Evolutionary conservation across 768 basidiomycete species (phyloP).

Genomic region (Kondoa malvinella): DNA sequence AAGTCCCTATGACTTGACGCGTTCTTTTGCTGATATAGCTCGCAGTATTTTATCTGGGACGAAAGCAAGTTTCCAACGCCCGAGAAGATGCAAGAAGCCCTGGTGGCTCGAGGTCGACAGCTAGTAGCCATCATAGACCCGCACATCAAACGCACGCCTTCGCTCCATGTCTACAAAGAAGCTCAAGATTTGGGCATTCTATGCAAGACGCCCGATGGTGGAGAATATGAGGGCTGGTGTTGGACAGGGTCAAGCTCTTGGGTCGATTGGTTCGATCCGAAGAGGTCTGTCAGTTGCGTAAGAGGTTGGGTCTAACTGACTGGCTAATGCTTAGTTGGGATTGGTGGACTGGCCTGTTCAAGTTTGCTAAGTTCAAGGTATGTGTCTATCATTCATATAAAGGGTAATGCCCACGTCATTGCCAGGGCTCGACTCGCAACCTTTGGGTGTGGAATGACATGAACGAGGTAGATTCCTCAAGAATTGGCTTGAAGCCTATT

Average conservation of each 20-base stretch:
- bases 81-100: conserved; percentile 75
- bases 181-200: conserved; percentile 68
- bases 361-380: conserved; percentile 39
- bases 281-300: conserved; percentile 29
- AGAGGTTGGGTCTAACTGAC: neutral
- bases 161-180: conserved; percentile 68
- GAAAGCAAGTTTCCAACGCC: conserved; percentile 82
- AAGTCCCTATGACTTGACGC: neutral
- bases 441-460: conserved; percentile 98
- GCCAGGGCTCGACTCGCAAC: conserved; percentile 47
- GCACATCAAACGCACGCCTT: conserved; percentile 65
- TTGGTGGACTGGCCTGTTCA: conserved; percentile 80
- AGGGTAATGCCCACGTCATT: conserved; percentile 49
- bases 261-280: conserved; percentile 93
- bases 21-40: conserved; percentile 27
- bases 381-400: conserved; percentile 14
- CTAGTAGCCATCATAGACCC: conserved; percentile 98
- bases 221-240: conserved; percentile 92
- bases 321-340: conserved; percentile 39
- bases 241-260: conserved; percentile 93
- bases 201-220: conserved; percentile 59
- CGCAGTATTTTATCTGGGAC: conserved; percentile 97
- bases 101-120: conserved; percentile 66
- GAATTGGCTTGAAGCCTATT: neutral
- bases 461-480: conserved; percentile 58